A percentile compares a stretch with the other conserved stretches of the same genome.
phyloP scores from a whole-genome alignment of 2,329 filamentous ascomycete species.

The Aspergillus pseudoviridinutans region DNA sequence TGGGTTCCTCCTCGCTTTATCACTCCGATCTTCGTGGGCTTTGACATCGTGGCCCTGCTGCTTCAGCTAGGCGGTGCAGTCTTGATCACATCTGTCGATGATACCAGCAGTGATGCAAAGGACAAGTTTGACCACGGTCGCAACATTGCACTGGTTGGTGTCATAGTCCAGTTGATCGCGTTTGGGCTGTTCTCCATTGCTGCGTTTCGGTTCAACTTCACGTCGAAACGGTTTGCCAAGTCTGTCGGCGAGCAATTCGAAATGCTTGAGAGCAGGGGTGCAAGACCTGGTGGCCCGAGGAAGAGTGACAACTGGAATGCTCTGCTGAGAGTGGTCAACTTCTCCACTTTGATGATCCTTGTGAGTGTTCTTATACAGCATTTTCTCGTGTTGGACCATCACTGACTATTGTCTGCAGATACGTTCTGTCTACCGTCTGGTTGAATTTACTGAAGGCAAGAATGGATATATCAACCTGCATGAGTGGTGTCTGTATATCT shows the following conservation, averaged over 20 bases:
- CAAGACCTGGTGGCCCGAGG: slow-evolving; percentile 4
- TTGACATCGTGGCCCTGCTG: slow-evolving; percentile 37
- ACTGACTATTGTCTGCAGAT: slow-evolving; percentile 18
- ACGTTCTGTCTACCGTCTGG: slow-evolving; percentile 45
- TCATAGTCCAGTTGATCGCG: slow-evolving; percentile 42
- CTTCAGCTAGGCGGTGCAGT: slow-evolving; percentile 38
- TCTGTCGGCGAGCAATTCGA: slow-evolving; percentile 26
- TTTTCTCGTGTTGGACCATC: not conserved
- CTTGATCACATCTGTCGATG: slow-evolving; percentile 37
- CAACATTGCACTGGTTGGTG: slow-evolving; percentile 38
- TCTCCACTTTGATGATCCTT: slow-evolving; percentile 28
- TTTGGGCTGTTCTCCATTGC: slow-evolving; percentile 48
- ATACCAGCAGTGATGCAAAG: slow-evolving; percentile 12
- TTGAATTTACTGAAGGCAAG: slow-evolving; percentile 46
- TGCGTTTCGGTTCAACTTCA: slow-evolving; percentile 47
- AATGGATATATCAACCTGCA: slow-evolving; percentile 40
- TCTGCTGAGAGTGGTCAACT: slow-evolving; percentile 28
- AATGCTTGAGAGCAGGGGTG: not conserved
- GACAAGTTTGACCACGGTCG: slow-evolving; percentile 35
- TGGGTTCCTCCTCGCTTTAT: slow-evolving; percentile 34
- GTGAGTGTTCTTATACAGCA: slow-evolving; percentile 11
- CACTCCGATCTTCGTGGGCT: slow-evolving; percentile 42
- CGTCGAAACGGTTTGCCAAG: slow-evolving; percentile 36
- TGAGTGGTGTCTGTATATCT: slow-evolving; percentile 44
- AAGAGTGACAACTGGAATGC: slow-evolving; percentile 27